Evolutionary conservation across 2,329 filamentous ascomycete species (phyloP).

Genomic region (Microcera coccophila): DNA sequence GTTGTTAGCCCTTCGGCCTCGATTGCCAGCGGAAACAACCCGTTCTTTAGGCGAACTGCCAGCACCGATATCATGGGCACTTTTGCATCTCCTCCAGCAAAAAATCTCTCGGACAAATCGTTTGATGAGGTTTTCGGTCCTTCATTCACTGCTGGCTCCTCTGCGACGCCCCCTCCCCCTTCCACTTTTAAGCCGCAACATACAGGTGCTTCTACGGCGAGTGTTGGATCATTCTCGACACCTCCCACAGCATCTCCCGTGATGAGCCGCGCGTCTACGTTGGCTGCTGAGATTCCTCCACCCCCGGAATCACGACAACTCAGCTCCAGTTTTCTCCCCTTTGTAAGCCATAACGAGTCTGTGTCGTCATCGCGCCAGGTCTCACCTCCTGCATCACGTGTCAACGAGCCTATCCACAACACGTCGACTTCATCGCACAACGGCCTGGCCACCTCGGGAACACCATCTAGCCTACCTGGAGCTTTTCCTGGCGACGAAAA

Average conservation of each 20-base stretch:
- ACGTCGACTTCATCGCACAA: conserved; percentile 25
- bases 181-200: conserved; percentile 48
- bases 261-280: conserved; percentile 59
- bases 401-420: conserved; percentile 48
- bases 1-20: conserved; percentile 68
- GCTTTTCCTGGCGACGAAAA: conserved; percentile 38
- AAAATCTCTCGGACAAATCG: conserved; percentile 57
- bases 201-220: conserved; percentile 54
- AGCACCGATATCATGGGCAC: conserved; percentile 58
- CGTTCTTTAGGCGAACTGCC: conserved; percentile 77
- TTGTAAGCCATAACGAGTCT: conserved; percentile 63
- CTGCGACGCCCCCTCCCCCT: conserved; percentile 42
- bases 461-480: conserved; percentile 23
- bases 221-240: conserved; percentile 49
- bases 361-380: conserved; percentile 74
- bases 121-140: conserved; percentile 88
- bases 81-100: conserved; percentile 46
- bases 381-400: conserved; percentile 59
- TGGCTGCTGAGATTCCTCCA: conserved; percentile 49
- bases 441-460: conserved; percentile 18
- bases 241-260: conserved; percentile 59
- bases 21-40: conserved; percentile 77
- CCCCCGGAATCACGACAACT: conserved; percentile 73
- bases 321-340: conserved; percentile 70
- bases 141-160: conserved; percentile 49